Evolutionary conservation across 2,329 filamentous ascomycete genomes (phyloP).

Genomic region (Colletotrichum melonis): DNA sequence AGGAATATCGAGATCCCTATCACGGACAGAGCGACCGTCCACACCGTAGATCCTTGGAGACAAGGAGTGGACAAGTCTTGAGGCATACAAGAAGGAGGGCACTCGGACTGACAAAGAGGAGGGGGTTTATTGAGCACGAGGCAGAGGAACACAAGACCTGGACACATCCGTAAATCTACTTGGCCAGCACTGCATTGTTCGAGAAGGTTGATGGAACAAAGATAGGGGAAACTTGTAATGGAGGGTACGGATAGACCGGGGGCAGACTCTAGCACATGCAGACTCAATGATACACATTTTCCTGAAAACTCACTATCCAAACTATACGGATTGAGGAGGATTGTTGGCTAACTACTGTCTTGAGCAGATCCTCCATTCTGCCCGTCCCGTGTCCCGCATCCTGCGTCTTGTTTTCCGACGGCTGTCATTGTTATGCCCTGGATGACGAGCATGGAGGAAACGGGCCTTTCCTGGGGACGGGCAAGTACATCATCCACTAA

Average conservation of each 20-base stretch:
- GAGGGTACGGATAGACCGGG: too few relatives aligned
- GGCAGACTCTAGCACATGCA: background rate
- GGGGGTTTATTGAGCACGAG: background rate
- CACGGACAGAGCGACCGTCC: background rate
- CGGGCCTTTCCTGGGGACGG: conserved; percentile 2
- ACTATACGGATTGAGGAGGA: too few relatives aligned
- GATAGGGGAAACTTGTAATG: background rate
- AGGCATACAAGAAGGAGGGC: background rate
- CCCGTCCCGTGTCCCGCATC: background rate
- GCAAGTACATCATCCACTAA: too few relatives aligned
- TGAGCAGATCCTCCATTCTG: background rate
- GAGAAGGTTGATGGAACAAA: conserved; percentile 34
- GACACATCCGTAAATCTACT: background rate
- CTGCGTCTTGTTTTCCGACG: background rate
- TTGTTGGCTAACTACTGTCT: background rate
- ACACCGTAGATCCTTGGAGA: conserved; percentile 1
- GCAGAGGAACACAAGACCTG: background rate
- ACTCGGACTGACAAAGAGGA: background rate
- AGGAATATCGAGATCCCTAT: background rate
- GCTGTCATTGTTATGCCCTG: conserved; percentile 23
- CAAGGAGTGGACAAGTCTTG: background rate
- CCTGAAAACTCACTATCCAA: too few relatives aligned
- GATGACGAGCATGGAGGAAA: conserved; percentile 12
- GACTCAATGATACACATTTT: background rate
- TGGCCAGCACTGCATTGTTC: conserved; percentile 28